These are phyloP conservation scores for Lathyrus aphaca DNA, from an alignment of 306 rosid species.

Conservation along the genomic window DNA sequence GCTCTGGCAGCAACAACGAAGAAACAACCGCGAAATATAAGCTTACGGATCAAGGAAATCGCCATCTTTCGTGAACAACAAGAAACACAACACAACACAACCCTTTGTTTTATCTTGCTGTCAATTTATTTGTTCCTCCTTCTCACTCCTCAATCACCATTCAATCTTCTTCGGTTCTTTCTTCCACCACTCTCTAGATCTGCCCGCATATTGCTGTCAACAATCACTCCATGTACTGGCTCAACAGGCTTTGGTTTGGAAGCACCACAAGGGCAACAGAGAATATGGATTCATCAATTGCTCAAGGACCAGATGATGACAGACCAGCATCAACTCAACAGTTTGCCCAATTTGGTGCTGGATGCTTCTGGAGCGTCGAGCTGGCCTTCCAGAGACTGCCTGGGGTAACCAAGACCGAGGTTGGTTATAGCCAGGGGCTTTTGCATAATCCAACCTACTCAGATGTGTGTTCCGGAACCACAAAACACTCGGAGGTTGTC, in stretches of 20 bases:
- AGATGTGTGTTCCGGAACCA: slow-evolving; percentile 69
- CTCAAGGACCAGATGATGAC: slow-evolving; percentile 82
- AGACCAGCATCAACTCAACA: slow-evolving; percentile 73
- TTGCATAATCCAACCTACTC: slow-evolving; percentile 72
- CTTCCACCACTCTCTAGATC: not conserved
- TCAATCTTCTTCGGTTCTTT: not conserved
- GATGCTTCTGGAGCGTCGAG: slow-evolving; percentile 98
- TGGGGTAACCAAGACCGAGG: slow-evolving; percentile 84
- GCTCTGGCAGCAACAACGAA: not conserved
- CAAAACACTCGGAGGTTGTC: slow-evolving; percentile 79
- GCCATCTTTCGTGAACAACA: not conserved
- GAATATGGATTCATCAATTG: slow-evolving; percentile 62
- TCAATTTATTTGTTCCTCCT: not conserved
- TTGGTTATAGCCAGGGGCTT: slow-evolving; percentile 77
- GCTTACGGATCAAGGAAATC: not conserved
- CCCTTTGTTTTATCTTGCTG: not conserved
- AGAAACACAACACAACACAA: not conserved
- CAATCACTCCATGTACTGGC: slow-evolving; percentile 67
- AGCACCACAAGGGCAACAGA: slow-evolving; percentile 47
- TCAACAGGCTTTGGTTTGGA: slow-evolving; percentile 73
- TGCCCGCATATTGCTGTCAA: slow-evolving; percentile 36
- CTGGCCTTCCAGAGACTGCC: slow-evolving; percentile 79
- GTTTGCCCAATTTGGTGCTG: slow-evolving; percentile 90
- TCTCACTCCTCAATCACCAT: not conserved
- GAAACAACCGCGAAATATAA: slow-evolving; percentile 1